Percentiles rank a stretch among this genome's conserved stretches.
Evolutionary conservation across 345 rosid genomes (phyloP).

Genomic region (Linum tenue): DNA sequence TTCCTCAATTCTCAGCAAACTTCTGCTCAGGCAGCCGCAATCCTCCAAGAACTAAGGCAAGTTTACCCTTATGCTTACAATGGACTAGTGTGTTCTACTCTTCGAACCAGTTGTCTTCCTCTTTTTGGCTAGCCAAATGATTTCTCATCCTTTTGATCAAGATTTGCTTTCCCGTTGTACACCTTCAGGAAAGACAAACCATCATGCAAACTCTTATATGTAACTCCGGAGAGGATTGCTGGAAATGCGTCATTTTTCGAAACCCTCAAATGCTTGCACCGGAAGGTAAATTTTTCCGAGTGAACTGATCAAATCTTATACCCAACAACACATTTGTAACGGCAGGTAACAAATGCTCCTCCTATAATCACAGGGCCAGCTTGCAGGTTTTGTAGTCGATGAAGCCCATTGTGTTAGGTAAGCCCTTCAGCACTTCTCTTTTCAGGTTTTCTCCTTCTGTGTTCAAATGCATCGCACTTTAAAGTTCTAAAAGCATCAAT

Average conservation of each 20-base stretch:
- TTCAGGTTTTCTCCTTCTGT: neutral
- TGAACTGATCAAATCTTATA: neutral
- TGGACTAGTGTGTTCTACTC: neutral
- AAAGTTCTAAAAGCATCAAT: neutral
- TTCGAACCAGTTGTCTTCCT: neutral
- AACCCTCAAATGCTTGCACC: slow-evolving; percentile 46
- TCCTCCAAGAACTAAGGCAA: slow-evolving; percentile 79
- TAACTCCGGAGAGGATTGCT: slow-evolving; percentile 81
- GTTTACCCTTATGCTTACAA: slow-evolving; percentile 17
- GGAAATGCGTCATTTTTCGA: slow-evolving; percentile 62
- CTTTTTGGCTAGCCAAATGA: neutral
- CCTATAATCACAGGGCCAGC: slow-evolving; percentile 39
- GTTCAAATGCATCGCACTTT: neutral
- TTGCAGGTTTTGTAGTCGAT: slow-evolving; percentile 80
- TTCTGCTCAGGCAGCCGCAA: slow-evolving; percentile 61
- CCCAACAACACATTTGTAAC: neutral
- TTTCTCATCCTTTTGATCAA: neutral
- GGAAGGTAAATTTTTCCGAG: slow-evolving; percentile 38
- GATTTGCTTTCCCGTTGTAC: slow-evolving; percentile 10
- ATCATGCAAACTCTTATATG: slow-evolving; percentile 80
- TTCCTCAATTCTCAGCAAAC: slow-evolving; percentile 89
- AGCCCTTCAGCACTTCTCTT: neutral
- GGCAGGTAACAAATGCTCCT: slow-evolving; percentile 7
- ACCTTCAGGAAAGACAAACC: slow-evolving; percentile 57
- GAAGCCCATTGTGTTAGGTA: slow-evolving; percentile 97